These are phyloP conservation scores for Fusarium nanum DNA, from an alignment of 2,329 filamentous ascomycete genomes.

Conservation along the genomic window DNA sequence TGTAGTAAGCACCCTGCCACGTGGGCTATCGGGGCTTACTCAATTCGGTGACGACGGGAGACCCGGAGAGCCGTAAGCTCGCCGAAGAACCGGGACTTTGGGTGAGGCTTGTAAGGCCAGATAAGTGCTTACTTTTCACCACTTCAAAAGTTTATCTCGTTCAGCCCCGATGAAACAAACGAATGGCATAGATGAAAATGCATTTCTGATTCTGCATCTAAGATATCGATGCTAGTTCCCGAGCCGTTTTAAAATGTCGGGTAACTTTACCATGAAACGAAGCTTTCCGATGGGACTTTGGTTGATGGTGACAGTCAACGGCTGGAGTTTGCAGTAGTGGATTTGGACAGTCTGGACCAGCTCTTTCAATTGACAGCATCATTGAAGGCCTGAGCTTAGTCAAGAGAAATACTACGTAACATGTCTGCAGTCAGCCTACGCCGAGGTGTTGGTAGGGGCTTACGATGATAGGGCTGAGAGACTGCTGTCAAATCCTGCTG, in stretches of 20 bases:
- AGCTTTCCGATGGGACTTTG: neutral
- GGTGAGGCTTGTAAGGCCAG: neutral
- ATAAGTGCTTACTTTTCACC: neutral
- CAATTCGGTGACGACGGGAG: neutral
- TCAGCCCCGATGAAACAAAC: neutral
- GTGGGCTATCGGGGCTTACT: neutral
- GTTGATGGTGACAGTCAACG: neutral
- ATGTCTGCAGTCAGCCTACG: neutral
- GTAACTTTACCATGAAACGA: neutral
- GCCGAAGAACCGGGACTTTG: neutral
- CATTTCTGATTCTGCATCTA: neutral
- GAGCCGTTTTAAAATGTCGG: rapidly evolving
- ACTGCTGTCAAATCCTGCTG: neutral
- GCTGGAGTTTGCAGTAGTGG: neutral
- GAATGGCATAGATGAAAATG: neutral
- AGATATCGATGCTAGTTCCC: neutral
- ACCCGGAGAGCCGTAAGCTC: neutral
- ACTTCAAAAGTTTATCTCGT: neutral
- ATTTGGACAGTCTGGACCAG: neutral
- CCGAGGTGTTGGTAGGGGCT: neutral
- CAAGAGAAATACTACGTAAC: neutral
- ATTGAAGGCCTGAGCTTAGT: neutral
- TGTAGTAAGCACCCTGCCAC: neutral
- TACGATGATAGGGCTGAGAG: neutral
- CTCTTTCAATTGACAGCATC: too few relatives aligned